Evolutionary conservation across 176 grass and related monocot genomes (phyloP).

Genomic region (Chrysopogon serrulatus): DNA sequence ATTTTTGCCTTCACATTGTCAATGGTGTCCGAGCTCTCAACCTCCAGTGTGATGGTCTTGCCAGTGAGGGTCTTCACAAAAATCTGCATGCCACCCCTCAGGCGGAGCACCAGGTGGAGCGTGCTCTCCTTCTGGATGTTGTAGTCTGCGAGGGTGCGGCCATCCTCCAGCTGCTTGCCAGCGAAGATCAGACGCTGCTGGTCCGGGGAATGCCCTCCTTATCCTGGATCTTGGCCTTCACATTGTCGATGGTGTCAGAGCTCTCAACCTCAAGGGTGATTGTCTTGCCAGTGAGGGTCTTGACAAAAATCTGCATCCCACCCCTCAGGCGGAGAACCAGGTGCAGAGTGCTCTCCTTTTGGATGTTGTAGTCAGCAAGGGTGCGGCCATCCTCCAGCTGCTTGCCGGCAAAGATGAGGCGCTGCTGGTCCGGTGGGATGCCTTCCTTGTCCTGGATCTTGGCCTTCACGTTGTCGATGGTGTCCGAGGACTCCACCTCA

Average conservation of each 20-base stretch:
- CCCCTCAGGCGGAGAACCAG: constrained; percentile 52
- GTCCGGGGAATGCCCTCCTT: constrained; percentile 77
- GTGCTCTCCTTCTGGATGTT: constrained; percentile 75
- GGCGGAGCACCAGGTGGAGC: constrained; percentile 49
- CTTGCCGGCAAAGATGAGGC: constrained; percentile 37
- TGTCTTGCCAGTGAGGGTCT: constrained; percentile 53
- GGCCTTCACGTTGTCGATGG: constrained; percentile 48
- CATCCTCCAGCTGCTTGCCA: constrained; percentile 55
- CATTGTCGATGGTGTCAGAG: no score
- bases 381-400: constrained; percentile 64
- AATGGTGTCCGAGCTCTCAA: constrained; percentile 48
- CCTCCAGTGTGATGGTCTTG: constrained; percentile 58
- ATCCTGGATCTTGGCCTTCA: constrained; percentile 81
- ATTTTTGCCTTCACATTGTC: no score
- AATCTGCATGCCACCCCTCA: no score
- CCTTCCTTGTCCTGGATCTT: constrained; percentile 67
- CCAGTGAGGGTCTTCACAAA: constrained; percentile 46
- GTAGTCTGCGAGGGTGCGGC: constrained; percentile 43
- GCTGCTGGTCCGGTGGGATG: constrained; percentile 44
- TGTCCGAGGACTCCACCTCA: neutral
- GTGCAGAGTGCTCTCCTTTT: constrained; percentile 63
- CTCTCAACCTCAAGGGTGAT: no score
- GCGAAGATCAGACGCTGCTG: constrained; percentile 53
- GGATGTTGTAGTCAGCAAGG: constrained; percentile 66
- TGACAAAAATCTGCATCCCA: constrained; percentile 62